A percentile compares a stretch with the other conserved stretches of the same genome.
These are phyloP conservation scores for Cercophora sp. DNA, from an alignment of 495 filamentous ascomycete genomes.

Conservation along the genomic window DNA sequence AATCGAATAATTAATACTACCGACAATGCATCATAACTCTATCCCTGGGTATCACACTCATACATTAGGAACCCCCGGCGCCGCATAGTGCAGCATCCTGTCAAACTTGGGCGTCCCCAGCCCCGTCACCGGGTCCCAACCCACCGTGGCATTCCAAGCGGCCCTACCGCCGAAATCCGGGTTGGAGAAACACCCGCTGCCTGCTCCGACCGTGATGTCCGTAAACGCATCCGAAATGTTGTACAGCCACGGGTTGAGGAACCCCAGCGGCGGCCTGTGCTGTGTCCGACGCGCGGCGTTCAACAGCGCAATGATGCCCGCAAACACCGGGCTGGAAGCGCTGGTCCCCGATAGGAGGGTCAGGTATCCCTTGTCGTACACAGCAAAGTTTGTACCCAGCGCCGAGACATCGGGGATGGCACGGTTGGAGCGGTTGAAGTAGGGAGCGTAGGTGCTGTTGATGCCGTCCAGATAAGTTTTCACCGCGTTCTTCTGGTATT, in stretches of 20 bases:
- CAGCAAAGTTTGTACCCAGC: conserved; percentile 33
- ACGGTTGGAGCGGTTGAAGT: conserved; percentile 56
- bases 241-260: conserved; percentile 76
- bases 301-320: conserved; percentile 60
- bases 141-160: conserved; percentile 52
- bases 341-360: conserved; percentile 52
- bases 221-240: conserved; percentile 49
- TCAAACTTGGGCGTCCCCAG: conserved; percentile 38
- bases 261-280: conserved; percentile 58
- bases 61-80: conserved; percentile 25
- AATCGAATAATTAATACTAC: too few relatives aligned
- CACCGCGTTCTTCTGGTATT: conserved; percentile 58
- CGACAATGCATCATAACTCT: too few relatives aligned
- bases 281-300: conserved; percentile 61
- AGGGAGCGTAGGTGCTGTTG: conserved; percentile 16
- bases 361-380: conserved; percentile 9
- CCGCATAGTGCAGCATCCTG: conserved; percentile 17
- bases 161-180: conserved; percentile 46
- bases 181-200: conserved; percentile 55
- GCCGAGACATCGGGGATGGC: conserved; percentile 72
- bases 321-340: conserved; percentile 60
- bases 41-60: too few relatives aligned
- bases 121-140: conserved; percentile 48
- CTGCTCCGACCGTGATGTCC: conserved; percentile 59
- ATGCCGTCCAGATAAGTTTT: conserved; percentile 38